A percentile compares a stretch with the other conserved stretches of the same genome.
phyloP scores from a whole-genome alignment of 768 basidiomycete species.

The Leccinellum luteum region DNA sequence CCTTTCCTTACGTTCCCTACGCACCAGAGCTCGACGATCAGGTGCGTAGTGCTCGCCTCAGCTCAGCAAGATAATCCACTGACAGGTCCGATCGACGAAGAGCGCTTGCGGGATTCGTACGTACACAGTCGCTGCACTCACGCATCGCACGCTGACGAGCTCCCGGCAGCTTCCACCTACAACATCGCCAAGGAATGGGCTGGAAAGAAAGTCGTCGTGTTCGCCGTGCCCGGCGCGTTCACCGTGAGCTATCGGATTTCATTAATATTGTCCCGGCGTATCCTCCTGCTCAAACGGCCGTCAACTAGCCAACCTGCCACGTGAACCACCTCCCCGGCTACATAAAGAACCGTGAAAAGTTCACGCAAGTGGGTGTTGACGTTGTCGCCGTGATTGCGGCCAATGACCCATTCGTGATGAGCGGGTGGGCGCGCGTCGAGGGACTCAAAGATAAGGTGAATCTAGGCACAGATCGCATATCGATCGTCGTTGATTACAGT shows the following conservation, averaged over 20 bases:
- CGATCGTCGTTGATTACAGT: not conserved
- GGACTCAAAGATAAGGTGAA: conserved; percentile 65
- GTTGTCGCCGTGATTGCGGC: conserved; percentile 54
- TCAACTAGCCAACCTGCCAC: conserved; percentile 40
- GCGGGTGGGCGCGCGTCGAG: conserved; percentile 58
- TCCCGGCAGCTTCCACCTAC: conserved; percentile 49
- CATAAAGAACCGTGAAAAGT: conserved; percentile 42
- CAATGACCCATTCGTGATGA: conserved; percentile 59
- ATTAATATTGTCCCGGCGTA: not conserved
- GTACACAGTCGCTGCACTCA: conserved; percentile 25
- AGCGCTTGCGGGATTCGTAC: conserved; percentile 63
- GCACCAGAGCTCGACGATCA: conserved; percentile 59
- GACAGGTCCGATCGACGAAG: conserved; percentile 30
- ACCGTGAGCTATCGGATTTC: conserved; percentile 47
- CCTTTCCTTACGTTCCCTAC: conserved; percentile 57
- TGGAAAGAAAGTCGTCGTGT: conserved; percentile 77
- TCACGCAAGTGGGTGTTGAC: conserved; percentile 53
- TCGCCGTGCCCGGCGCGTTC: conserved; percentile 80
- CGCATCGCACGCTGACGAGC: not conserved
- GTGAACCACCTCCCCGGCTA: conserved; percentile 46
- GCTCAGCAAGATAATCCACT: conserved; percentile 9
- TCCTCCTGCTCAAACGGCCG: not conserved
- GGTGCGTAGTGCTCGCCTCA: conserved; percentile 33
- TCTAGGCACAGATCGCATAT: conserved; percentile 26
- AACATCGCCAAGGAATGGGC: conserved; percentile 62